These are phyloP conservation scores for Teunomyces cretensis DNA, from an alignment of 805 yeast genomes.

Conservation along the genomic window DNA sequence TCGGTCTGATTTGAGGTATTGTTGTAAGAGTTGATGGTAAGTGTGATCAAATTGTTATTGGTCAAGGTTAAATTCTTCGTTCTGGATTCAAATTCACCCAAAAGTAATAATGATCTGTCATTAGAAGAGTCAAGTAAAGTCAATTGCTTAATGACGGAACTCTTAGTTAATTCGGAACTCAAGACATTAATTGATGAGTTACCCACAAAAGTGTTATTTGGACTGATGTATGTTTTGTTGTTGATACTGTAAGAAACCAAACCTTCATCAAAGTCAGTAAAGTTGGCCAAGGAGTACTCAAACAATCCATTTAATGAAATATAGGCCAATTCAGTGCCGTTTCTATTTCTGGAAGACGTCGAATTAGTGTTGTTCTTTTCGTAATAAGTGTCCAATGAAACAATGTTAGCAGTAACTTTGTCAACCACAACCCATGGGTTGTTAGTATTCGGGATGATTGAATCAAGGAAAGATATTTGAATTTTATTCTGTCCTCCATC, in stretches of 20 bases:
- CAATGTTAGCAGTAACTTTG: conserved; percentile 52
- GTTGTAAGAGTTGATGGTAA: conserved; percentile 30
- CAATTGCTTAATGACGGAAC: conserved; percentile 37
- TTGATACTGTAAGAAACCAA: conserved; percentile 22
- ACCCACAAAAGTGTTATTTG: conserved; percentile 38
- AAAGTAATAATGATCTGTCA: conserved; percentile 38
- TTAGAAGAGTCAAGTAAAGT: conserved; percentile 18
- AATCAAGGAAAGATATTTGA: conserved; percentile 24
- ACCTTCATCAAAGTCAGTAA: conserved; percentile 37
- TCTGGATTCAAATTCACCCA: conserved; percentile 48
- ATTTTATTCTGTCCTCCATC: conserved; percentile 39
- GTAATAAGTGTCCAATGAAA: conserved; percentile 44
- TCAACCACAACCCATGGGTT: conserved; percentile 67
- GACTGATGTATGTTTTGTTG: conserved; percentile 23
- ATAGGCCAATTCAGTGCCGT: conserved; percentile 15
- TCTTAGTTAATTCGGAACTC: conserved; percentile 26
- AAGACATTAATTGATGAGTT: conserved; percentile 39
- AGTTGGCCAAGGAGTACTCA: conserved; percentile 75
- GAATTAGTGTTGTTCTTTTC: conserved; percentile 25
- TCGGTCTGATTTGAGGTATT: conserved; percentile 31
- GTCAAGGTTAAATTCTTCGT: conserved; percentile 24
- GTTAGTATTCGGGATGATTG: conserved; percentile 19
- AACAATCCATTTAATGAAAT: conserved; percentile 71
- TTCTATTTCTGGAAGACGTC: conserved; percentile 12
- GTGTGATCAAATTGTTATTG: conserved; percentile 27